Base-by-base conservation (phyloP, 2,329 filamentous ascomycete species). In the Cytospora mali region DNA sequence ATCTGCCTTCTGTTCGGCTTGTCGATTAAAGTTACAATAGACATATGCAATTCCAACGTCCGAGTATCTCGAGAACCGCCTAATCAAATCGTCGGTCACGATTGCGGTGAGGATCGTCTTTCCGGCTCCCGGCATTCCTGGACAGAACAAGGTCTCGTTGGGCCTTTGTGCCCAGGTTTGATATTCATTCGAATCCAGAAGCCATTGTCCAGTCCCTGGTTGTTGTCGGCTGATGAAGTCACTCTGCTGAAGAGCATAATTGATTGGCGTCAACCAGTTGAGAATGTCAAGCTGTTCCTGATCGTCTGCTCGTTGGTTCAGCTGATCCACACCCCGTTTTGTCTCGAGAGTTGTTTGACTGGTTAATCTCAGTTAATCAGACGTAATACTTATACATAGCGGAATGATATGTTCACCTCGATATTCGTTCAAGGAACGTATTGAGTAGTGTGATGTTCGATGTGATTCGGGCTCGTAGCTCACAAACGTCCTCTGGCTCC, bases 11-110 rank as follows among this genome's bases (percentile, higher is more conserved):
- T 75, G 74, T 1, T 69, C 67, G 2, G 67, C 67, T 2, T 70
- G 67, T 0, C 54, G 62, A 10, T 68, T 67, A 54, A 73, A 75
- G 39, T 75, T 72, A 59, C 69, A 75, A 51, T 72, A 77, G 1
- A 75, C 10, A 33, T 72, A 77, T 2, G 70, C 71, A 18, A 77
- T 64, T 2, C 69, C 70, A 16, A 67, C 50, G 0, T 6, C 11
- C 0, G 6, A 0, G 2, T 67, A 25, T 23, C 18, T 5, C 18
- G 3, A 5, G 28, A 55, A 55, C 4, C 33, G 25, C n/a, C 0
- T 62, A 9, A 3, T 14, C 0, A 71, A 21, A 2, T 72, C 27
- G 0, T 69, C 63, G 2, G 69, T n/a, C 0, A 71, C 58, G 3
- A 69, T 62, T 0, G 70, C 68, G 1, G 66, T 58, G 21, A 71